Conservation (phyloP, 305 asterid species). For the Nicotiana rustica region DNA sequence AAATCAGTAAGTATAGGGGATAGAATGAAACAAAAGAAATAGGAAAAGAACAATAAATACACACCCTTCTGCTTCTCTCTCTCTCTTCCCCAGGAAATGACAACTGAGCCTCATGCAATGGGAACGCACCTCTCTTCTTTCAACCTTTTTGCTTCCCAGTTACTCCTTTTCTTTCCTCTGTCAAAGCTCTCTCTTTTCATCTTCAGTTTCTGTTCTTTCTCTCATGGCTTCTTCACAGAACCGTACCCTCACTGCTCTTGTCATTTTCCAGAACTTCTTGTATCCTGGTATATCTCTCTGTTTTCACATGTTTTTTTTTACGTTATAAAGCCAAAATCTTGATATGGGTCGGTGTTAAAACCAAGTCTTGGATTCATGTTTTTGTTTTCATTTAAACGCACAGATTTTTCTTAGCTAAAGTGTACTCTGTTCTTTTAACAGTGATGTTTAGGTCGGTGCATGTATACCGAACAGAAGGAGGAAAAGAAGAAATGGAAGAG, state of each 20-base stretch:
- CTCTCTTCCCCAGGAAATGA: conserved; percentile 36
- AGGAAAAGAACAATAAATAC: not conserved
- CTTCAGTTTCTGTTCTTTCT: not conserved
- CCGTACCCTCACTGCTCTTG: conserved; percentile 41
- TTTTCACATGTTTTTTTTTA: not conserved
- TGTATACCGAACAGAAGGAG: conserved; percentile 35
- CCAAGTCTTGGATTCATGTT: not conserved
- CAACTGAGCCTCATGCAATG: conserved; percentile 46
- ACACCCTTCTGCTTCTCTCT: not conserved
- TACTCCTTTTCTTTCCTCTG: not conserved
- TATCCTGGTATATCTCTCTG: conserved; percentile 33
- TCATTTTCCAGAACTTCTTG: conserved; percentile 39
- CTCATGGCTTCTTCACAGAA: conserved; percentile 32
- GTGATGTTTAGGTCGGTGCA: conserved; percentile 44
- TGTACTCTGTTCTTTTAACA: conserved; percentile 2
- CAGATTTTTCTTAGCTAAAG: not conserved
- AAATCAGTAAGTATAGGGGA: not conserved
- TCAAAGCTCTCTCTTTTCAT: not conserved
- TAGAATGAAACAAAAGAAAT: not conserved
- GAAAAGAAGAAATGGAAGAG: conserved; percentile 37
- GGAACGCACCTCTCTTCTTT: not conserved
- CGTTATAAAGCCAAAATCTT: not conserved
- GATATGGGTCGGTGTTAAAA: conserved; percentile 13
- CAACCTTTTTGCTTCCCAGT: not conserved
- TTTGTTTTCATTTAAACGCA: not conserved